Evolutionary conservation across 768 basidiomycete species (phyloP).

Genomic region (Hericium coralloides): DNA sequence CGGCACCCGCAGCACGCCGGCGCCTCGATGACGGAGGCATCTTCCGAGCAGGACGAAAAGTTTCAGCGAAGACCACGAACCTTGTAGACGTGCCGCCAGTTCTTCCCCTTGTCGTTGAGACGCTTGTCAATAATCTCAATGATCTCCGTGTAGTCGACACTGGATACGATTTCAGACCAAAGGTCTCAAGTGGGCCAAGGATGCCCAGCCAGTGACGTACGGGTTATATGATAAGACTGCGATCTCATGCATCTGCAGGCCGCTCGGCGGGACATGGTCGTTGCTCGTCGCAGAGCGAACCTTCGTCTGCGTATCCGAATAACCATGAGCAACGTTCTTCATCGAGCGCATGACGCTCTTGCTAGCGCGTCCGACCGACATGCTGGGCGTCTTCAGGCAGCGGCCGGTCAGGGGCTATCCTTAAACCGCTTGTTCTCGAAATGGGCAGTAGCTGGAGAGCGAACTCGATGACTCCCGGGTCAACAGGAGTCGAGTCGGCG

Average conservation of each 20-base stretch:
- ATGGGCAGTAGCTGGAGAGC: too few relatives aligned
- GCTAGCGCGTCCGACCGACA: constrained; percentile 2
- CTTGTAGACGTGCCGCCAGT: constrained; percentile 99
- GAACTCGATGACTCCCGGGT: too few relatives aligned
- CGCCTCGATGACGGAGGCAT: too few relatives aligned
- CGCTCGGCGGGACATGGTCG: constrained; percentile 92
- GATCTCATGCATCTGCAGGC: constrained; percentile 96
- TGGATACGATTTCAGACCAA: constrained; percentile 11
- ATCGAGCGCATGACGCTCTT: constrained; percentile 75
- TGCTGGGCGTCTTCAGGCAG: not conserved
- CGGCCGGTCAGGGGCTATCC: too few relatives aligned
- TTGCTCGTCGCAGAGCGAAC: constrained; percentile 93
- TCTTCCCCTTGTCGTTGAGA: constrained; percentile 96
- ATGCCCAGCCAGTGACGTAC: constrained; percentile 30
- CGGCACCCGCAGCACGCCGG: too few relatives aligned
- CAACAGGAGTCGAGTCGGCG: too few relatives aligned
- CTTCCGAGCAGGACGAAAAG: not conserved
- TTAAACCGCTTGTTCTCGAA: too few relatives aligned
- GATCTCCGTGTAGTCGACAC: constrained; percentile 92
- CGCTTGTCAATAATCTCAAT: constrained; percentile 99
- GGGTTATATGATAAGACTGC: constrained; percentile 93
- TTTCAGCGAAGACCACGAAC: constrained; percentile 26
- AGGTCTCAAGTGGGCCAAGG: constrained; percentile 16
- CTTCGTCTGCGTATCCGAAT: constrained; percentile 89
- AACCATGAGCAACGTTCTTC: constrained; percentile 90